A percentile compares a stretch with the other conserved stretches of the same genome.
phyloP scores from a whole-genome alignment of 1,284 basidiomycete genomes.

The Pseudozyma sp. region DNA sequence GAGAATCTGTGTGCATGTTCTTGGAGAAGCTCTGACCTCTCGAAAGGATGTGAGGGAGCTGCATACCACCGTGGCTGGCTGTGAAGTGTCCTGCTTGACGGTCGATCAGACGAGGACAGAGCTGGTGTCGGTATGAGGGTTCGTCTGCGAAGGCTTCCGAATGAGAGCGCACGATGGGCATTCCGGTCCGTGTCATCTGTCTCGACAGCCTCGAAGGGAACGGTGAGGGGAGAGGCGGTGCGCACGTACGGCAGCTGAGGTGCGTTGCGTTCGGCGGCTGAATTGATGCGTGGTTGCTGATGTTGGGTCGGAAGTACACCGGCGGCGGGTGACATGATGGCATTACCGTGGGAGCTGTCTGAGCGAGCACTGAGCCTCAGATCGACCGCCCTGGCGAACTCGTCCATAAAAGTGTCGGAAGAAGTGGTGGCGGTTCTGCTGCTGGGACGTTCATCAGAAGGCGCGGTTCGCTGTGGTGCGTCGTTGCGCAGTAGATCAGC shows the following conservation, averaged over 20 bases:
- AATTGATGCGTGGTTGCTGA: neutral
- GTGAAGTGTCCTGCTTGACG: neutral
- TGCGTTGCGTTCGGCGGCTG: conserved; percentile 1
- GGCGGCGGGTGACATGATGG: neutral
- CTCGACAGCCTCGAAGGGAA: conserved; percentile 20
- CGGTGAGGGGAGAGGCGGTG: conserved; percentile 29
- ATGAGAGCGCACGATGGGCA: conserved; percentile 1
- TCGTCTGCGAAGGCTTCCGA: conserved; percentile 7
- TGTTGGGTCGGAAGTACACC: neutral
- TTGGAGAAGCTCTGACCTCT: no score
- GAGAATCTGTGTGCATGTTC: no score
- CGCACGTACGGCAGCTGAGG: conserved; percentile 39
- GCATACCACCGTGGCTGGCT: neutral
- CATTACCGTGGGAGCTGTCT: conserved; percentile 4
- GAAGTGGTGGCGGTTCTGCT: conserved; percentile 15
- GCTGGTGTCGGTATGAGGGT: neutral
- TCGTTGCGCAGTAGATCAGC: conserved; percentile 11
- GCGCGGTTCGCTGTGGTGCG: neutral
- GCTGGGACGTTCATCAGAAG: neutral
- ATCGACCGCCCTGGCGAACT: conserved; percentile 32
- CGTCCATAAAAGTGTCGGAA: conserved; percentile 28
- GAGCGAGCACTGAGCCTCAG: conserved; percentile 19
- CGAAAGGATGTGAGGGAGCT: no score
- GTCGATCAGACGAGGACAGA: no score
- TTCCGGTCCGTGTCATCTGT: neutral